Evolutionary conservation across 2,329 filamentous ascomycete species (phyloP).

Genomic region (Reticulascus tulasneorum): DNA sequence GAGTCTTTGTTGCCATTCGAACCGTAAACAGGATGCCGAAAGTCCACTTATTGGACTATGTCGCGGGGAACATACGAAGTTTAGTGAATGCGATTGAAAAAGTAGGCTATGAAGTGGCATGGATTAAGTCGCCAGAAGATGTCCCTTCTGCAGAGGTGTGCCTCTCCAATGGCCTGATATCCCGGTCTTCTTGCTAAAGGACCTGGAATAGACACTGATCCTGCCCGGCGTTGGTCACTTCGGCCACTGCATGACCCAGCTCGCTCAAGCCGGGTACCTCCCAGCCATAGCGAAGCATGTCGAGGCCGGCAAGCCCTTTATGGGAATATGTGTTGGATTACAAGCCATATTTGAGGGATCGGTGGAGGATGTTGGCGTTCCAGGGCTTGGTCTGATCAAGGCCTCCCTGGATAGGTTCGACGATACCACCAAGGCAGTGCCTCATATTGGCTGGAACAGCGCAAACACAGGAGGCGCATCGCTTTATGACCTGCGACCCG

Average conservation of each 20-base stretch:
- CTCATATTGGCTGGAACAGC: constrained; percentile 98
- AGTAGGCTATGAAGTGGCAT: constrained; percentile 87
- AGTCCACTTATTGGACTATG: constrained; percentile 79
- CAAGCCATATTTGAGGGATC: constrained; percentile 89
- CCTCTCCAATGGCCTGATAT: constrained; percentile 7
- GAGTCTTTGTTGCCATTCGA: not conserved
- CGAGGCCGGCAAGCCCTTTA: constrained; percentile 88
- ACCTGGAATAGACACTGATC: constrained; percentile 69
- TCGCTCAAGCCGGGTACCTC: constrained; percentile 76
- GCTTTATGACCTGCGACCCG: constrained; percentile 74
- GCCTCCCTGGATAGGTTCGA: constrained; percentile 72
- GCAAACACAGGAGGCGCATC: constrained; percentile 58
- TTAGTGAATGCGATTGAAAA: constrained; percentile 98
- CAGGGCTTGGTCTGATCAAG: constrained; percentile 73
- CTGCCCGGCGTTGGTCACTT: constrained; percentile 97
- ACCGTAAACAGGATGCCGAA: constrained; percentile 65
- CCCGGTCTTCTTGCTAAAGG: constrained; percentile 15
- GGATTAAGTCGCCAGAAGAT: constrained; percentile 82
- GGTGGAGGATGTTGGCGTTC: constrained; percentile 66
- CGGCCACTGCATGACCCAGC: constrained; percentile 86
- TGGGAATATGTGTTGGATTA: constrained; percentile 94
- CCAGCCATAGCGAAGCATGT: constrained; percentile 82
- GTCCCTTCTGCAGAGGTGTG: constrained; percentile 76
- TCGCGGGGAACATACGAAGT: constrained; percentile 92
- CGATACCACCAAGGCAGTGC: constrained; percentile 78